A percentile compares a stretch with the other conserved stretches of the same genome.
Evolutionary conservation across 23 red algal species (phyloP).

Genomic region (Cyanidioschyzon merolae): DNA sequence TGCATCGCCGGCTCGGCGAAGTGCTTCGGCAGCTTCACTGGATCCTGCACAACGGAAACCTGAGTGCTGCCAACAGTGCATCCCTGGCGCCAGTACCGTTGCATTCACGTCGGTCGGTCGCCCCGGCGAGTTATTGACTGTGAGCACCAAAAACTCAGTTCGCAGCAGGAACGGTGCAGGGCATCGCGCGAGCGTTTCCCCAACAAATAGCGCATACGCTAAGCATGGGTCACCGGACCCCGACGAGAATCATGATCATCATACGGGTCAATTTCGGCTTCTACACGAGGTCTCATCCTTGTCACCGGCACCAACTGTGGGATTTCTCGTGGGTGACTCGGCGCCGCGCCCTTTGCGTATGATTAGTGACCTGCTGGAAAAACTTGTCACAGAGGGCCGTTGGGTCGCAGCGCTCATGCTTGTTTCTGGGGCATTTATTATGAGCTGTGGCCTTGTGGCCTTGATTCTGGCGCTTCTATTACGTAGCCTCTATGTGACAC

Average conservation of each 20-base stretch:
- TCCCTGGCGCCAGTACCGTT: neutral
- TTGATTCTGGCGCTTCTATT: neutral
- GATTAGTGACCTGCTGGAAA: neutral
- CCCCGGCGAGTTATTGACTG: neutral
- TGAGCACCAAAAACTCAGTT: neutral
- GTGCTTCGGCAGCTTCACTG: neutral
- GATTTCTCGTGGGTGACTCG: slow-evolving; percentile 11
- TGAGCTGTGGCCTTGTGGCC: neutral
- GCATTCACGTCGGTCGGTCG: neutral
- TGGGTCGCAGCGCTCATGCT: neutral
- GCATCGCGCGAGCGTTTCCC: neutral
- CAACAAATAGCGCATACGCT: neutral
- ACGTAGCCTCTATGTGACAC: neutral
- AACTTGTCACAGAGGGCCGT: slow-evolving; percentile 2
- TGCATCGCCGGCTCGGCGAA: neutral
- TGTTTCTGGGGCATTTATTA: neutral
- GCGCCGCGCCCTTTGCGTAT: neutral
- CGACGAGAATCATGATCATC: neutral
- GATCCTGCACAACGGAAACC: no score
- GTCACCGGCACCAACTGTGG: neutral
- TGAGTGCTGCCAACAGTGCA: no score
- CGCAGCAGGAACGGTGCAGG: neutral
- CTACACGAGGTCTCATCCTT: neutral
- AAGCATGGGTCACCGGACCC: neutral
- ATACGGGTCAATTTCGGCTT: neutral